Evolutionary conservation across 345 rosid species (phyloP).

Genomic region (Salix viminalis): DNA sequence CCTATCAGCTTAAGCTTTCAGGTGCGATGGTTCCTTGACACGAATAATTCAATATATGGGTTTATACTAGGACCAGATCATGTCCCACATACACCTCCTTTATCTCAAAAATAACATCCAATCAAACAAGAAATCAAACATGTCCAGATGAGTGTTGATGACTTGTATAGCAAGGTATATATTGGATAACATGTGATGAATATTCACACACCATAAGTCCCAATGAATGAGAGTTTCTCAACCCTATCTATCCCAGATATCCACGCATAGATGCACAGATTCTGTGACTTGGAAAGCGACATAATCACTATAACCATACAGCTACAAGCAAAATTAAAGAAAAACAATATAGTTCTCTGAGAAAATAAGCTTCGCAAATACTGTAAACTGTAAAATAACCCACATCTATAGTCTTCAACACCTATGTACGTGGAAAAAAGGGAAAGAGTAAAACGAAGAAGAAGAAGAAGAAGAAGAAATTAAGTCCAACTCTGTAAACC

Average conservation of each 20-base stretch:
- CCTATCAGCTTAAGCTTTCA: too few relatives aligned
- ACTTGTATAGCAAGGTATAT: background rate
- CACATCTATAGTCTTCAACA: background rate
- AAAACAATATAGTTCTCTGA: background rate
- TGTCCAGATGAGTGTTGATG: background rate
- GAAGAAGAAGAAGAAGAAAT: background rate
- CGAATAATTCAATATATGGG: background rate
- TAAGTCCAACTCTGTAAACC: background rate
- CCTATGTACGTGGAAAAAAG: background rate
- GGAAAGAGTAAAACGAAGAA: background rate
- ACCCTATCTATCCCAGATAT: background rate
- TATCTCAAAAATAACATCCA: background rate
- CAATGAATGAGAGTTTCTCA: background rate
- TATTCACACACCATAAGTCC: background rate
- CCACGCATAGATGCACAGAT: background rate
- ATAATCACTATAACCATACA: background rate
- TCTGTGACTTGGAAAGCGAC: background rate
- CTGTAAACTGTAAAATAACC: background rate
- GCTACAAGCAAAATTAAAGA: background rate
- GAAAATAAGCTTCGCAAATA: background rate
- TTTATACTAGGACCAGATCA: background rate
- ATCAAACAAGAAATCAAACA: background rate
- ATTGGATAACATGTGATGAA: background rate
- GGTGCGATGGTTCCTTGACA: too few relatives aligned
- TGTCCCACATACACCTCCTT: background rate